phyloP scores from a whole-genome alignment of 1,139 yeast genomes.

The Diutina pseudorugosa region DNA sequence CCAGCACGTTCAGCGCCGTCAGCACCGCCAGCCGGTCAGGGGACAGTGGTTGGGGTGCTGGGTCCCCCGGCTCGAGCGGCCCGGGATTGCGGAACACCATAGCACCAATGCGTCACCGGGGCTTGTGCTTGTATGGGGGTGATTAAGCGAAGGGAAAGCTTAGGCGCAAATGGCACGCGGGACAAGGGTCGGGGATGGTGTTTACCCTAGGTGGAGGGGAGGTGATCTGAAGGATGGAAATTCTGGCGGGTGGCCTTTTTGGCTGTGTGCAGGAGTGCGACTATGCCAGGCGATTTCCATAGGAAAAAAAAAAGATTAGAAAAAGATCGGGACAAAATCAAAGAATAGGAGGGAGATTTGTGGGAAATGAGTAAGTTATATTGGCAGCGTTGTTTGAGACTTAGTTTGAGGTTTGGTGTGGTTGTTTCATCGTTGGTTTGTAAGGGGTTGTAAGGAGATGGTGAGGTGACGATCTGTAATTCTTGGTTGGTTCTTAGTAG shows the following conservation, averaged over 20 bases:
- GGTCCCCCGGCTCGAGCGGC: neutral
- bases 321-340: neutral
- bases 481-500: too few relatives aligned
- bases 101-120: neutral
- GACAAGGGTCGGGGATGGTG: neutral
- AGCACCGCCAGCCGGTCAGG: conserved; percentile 2
- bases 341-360: too few relatives aligned
- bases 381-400: too few relatives aligned
- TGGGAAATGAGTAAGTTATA: too few relatives aligned
- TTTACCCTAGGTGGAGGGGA: neutral
- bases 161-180: neutral
- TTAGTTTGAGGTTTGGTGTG: too few relatives aligned
- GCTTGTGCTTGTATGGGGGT: too few relatives aligned
- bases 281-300: too few relatives aligned
- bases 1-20: neutral
- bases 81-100: neutral
- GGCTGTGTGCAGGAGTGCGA: neutral
- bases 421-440: too few relatives aligned
- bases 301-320: neutral
- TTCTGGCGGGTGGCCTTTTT: neutral
- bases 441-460: too few relatives aligned
- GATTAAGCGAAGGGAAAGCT: too few relatives aligned
- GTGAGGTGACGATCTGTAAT: too few relatives aligned
- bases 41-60: neutral
- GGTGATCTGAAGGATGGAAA: neutral